Conservation (phyloP, 2,329 filamentous ascomycete genomes). For the Hymenoscyphus fraxineus region DNA sequence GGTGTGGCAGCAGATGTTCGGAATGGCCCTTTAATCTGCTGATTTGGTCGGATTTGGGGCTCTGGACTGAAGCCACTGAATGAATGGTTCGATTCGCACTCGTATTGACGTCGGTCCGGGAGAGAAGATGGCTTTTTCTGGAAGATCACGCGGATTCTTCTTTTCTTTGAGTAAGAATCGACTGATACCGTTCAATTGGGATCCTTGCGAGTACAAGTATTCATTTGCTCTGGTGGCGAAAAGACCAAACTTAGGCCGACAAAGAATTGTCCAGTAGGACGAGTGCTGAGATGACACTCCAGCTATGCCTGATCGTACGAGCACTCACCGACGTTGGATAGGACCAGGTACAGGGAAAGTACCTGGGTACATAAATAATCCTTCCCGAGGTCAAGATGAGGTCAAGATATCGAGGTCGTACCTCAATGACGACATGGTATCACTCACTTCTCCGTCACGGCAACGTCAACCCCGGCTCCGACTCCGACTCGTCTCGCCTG, state of each 20-base stretch:
- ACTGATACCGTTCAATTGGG: neutral
- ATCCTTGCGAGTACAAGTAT: too few species aligned
- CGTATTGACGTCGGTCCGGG: neutral
- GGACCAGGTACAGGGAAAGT: neutral
- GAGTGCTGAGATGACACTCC: neutral
- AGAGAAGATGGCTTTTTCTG: neutral
- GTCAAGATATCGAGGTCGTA: neutral
- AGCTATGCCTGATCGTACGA: neutral
- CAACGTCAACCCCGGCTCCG: neutral
- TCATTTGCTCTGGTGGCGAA: neutral
- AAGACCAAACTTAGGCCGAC: neutral
- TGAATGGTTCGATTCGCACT: neutral
- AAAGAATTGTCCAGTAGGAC: neutral
- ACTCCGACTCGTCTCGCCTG: neutral
- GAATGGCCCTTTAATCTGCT: neutral
- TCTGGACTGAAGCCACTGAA: neutral
- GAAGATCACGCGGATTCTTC: neutral
- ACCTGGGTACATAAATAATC: too few species aligned
- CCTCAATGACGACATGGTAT: neutral
- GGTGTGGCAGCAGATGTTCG: neutral
- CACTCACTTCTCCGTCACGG: neutral
- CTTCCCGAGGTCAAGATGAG: too few species aligned
- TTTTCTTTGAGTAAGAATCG: neutral
- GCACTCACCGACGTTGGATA: neutral
- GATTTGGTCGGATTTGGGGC: neutral